Base-by-base conservation (phyloP, 768 basidiomycete genomes). In the Boletus fagicola region DNA sequence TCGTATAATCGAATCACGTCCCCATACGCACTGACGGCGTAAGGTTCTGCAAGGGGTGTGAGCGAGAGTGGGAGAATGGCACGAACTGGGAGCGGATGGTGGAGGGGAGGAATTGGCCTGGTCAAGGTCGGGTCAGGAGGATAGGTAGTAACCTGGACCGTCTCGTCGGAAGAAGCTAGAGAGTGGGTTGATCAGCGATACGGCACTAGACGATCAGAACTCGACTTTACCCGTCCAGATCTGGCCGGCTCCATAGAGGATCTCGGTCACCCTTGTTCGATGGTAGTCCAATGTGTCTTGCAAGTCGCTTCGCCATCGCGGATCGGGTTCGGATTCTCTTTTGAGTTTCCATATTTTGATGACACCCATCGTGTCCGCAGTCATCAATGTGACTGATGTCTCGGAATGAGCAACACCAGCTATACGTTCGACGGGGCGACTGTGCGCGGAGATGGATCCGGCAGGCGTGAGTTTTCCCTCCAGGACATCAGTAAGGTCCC, bases 321-420 rank as follows among this genome's bases (percentile, higher is more conserved):
- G 72, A 11, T 71, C 64, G 1, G 63, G 59, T 20, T 66, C 74
- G 2, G 67, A 58, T 61, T 81, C 81, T 52, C 68, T 72, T 46
- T 73, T 72, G 49, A 96, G 66, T 26, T 81, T 74, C 95, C 95
- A 99, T 30, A 85, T 73, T 58, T 87, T 90, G 68, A 98, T 85
- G 10, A 89, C 70, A 2, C 96, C 97, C 87, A 98, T 90, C 4
- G 92, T 95, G 71, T 98, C 96, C 8, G 83, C 92, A 0, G 93
- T 92, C 69, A 87, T 91, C 5, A 98, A 72, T 28, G 80, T 74
- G 0, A 75, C 81, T 20, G 76, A 73, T 12, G 67, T 68, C n/a
- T 75, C 76, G 4, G 83, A 81, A 39, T 74, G 61, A 15, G 73
- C 62, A 56, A 77, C 75, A n/a, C 81, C 87, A 39, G 83, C 80